A percentile compares a stretch with the other conserved stretches of the same genome.
These are phyloP conservation scores for Lepidopterella palustris DNA, from an alignment of 495 filamentous ascomycete genomes.

Conservation along the genomic window DNA sequence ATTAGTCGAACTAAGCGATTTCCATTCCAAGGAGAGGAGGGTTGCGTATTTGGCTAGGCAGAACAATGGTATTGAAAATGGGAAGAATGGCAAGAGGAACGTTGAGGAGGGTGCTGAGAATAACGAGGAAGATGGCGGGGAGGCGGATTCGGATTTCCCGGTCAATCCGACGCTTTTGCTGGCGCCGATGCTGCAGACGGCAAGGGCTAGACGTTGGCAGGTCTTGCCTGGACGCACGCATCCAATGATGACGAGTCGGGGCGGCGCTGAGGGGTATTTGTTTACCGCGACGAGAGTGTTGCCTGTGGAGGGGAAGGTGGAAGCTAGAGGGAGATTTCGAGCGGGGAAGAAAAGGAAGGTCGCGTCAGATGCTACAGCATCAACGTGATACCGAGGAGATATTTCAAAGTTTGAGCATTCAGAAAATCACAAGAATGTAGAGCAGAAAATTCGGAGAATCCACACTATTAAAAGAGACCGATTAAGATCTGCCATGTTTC, in stretches of 20 bases:
- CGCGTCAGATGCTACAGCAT: constrained; percentile 17
- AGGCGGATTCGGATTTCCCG: constrained; percentile 63
- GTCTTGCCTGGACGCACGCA: constrained; percentile 89
- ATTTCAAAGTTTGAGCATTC: background rate
- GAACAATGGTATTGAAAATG: background rate
- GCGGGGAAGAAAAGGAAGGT: constrained; percentile 49
- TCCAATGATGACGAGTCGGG: constrained; percentile 81
- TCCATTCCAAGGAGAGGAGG: constrained; percentile 67
- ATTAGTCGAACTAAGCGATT: constrained; percentile 65
- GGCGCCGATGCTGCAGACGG: constrained; percentile 71
- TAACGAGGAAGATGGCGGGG: constrained; percentile 16
- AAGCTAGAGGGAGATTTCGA: constrained; percentile 67
- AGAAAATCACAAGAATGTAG: background rate
- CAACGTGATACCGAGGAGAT: background rate
- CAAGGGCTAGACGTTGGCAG: constrained; percentile 71
- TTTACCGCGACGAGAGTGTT: constrained; percentile 77
- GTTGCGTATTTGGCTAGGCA: constrained; percentile 56
- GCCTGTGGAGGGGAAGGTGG: constrained; percentile 68
- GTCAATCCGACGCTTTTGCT: constrained; percentile 78
- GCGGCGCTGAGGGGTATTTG: constrained; percentile 85
- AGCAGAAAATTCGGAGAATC: too few species aligned
- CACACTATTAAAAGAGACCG: too few species aligned
- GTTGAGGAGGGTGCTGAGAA: background rate
- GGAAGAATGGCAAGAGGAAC: constrained; percentile 5
- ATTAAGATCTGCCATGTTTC: too few species aligned